Conservation (phyloP, 805 yeast species). For the Pichia cephalocereana region DNA sequence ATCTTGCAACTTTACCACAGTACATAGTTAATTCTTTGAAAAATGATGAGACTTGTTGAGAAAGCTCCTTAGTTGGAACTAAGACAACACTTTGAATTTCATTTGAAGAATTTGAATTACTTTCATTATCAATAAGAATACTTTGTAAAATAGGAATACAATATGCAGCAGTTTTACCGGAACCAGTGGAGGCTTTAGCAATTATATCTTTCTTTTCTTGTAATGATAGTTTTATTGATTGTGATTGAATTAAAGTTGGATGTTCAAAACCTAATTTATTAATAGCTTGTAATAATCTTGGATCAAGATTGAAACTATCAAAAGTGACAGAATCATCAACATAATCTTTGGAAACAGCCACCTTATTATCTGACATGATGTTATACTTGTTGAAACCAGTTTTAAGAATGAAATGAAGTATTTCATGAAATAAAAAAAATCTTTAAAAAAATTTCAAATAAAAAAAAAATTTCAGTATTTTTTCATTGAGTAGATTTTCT, state of each 20-base stretch:
- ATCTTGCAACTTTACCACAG: constrained; percentile 57
- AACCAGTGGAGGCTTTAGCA: constrained; percentile 91
- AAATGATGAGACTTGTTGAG: constrained; percentile 74
- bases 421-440: too few species aligned
- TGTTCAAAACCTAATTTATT: constrained; percentile 68
- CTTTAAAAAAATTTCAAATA: too few species aligned
- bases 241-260: constrained; percentile 87
- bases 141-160: constrained; percentile 78
- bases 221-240: constrained; percentile 85
- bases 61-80: constrained; percentile 90
- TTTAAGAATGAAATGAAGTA: too few species aligned
- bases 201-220: constrained; percentile 86
- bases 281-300: constrained; percentile 77
- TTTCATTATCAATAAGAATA: constrained; percentile 38
- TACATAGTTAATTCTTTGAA: constrained; percentile 58
- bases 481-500: too few species aligned
- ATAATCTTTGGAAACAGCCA: constrained; percentile 57
- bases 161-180: constrained; percentile 93
- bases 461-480: too few species aligned
- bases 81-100: constrained; percentile 54
- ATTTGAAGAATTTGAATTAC: constrained; percentile 14
- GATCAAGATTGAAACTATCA: constrained; percentile 71
- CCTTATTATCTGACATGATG: constrained; percentile 14
- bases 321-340: constrained; percentile 64
- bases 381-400: too few species aligned